Evolutionary conservation across 345 rosid genomes (phyloP), one percentile per base, ranked within the genome.

Genomic region (Fremontodendron californicum): DNA sequence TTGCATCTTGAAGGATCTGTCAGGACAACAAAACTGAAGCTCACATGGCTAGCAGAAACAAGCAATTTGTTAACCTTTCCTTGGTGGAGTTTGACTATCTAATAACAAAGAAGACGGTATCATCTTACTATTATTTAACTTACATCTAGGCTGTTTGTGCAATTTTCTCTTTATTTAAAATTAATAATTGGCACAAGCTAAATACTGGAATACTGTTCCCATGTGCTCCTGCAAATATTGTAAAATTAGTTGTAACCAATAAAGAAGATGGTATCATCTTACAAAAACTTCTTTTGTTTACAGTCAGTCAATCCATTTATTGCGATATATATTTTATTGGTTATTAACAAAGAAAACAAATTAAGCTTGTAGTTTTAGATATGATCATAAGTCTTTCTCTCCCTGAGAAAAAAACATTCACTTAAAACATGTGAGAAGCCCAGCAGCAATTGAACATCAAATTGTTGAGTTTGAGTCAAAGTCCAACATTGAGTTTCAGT

Each of bases 1-100:
- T 68, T 68, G 73, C 73, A 68, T 68, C 73, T 68, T 68, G 73
- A 68, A 68, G 73, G 73, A 23, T 68, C 73, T 45, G 73, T 68
- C 54, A 68, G 45, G 73, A 68, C 73, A 68, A 68, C 73, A 43
- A 68, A 68, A 31, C 25, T 68, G 55, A 68, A 68, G 73, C 73
- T 68, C 73, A 68, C 73, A 6, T 68, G 73, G 73, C 73, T 68
- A 25, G 55, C 55, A 2, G 73, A 68, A 13, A 43, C 54, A 45
- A 45, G 3, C 16, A 68, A 68, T 39, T 45, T 3, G 37, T 68
- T 25, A 68, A 68, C 73, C 73, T 68, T 68, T 68, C 73, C n/a
- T 68, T 68, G 48, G n/a, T 68, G 54, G 73, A 45, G 73, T 68
- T 42, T 45, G 73, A 68, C 35, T 68, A 68, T 68, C 13, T 68